phyloP scores from a whole-genome alignment of 331 rosid genomes.

The Quercus lobata region DNA sequence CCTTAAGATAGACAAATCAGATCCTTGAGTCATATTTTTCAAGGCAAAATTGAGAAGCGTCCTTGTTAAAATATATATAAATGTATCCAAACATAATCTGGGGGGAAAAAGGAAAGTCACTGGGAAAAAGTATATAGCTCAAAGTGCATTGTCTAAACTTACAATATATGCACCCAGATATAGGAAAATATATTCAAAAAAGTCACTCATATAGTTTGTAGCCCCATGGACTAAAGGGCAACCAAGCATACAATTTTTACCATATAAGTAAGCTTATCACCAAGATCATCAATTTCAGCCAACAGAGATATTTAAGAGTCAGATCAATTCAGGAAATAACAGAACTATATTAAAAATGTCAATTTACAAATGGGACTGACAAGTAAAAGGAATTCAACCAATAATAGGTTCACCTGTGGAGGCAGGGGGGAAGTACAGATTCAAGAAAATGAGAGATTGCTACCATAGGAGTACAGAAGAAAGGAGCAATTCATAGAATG shows the following conservation, averaged over 20 bases:
- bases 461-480: background rate
- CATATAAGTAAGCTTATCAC: background rate
- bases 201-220: background rate
- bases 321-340: background rate
- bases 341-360: background rate
- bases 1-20: slow-evolving; percentile 31
- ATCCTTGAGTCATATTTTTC: slow-evolving; percentile 18
- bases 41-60: background rate
- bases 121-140: background rate
- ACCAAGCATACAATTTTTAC: background rate
- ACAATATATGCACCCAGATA: background rate
- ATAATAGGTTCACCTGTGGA: background rate
- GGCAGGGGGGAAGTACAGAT: background rate
- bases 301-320: background rate
- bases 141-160: background rate
- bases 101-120: background rate
- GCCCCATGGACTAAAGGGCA: background rate
- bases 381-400: background rate
- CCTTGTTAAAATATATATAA: background rate
- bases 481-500: background rate
- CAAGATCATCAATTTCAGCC: background rate
- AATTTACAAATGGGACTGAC: background rate
- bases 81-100: slow-evolving; percentile 3
- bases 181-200: background rate
- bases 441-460: background rate